Evolutionary conservation across 345 rosid genomes (phyloP).

Genomic region (Boechera retrofracta): DNA sequence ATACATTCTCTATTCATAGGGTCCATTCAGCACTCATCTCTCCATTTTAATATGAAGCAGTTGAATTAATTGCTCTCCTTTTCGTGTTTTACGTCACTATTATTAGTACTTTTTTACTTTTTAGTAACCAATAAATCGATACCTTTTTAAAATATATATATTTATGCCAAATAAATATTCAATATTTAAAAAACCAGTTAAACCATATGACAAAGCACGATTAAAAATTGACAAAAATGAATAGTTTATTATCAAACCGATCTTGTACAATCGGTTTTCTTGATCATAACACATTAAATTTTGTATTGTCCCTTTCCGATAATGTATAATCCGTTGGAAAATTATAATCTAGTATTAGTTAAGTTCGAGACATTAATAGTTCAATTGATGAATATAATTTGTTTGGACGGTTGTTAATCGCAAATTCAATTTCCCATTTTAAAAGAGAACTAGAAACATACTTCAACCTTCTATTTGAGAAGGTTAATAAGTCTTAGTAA

Average conservation of each 20-base stretch:
- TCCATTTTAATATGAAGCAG: conserved; percentile 40
- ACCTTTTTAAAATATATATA: not conserved
- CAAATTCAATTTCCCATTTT: not conserved
- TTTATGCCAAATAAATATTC: not conserved
- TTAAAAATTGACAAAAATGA: not conserved
- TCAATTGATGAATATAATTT: not conserved
- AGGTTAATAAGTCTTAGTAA: not conserved
- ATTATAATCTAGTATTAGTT: not conserved
- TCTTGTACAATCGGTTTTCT: not conserved
- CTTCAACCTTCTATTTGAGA: not conserved
- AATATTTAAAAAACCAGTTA: not conserved
- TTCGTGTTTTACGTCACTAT: not conserved
- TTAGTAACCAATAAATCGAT: conserved; percentile 4
- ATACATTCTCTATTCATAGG: conserved; percentile 16
- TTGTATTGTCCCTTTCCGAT: not conserved
- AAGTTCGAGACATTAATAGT: not conserved
- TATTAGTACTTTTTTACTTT: not conserved
- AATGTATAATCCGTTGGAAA: not conserved
- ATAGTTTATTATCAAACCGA: not conserved
- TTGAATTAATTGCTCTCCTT: conserved; percentile 34
- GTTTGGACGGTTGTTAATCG: not conserved
- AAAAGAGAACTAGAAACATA: not conserved
- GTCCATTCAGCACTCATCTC: conserved; percentile 27
- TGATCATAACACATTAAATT: not conserved
- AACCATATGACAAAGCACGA: not conserved